Percentiles rank a stretch among this genome's conserved stretches.
Evolutionary conservation across 495 filamentous ascomycete species (phyloP).

Genomic region (Hyaloscypha bicolor): DNA sequence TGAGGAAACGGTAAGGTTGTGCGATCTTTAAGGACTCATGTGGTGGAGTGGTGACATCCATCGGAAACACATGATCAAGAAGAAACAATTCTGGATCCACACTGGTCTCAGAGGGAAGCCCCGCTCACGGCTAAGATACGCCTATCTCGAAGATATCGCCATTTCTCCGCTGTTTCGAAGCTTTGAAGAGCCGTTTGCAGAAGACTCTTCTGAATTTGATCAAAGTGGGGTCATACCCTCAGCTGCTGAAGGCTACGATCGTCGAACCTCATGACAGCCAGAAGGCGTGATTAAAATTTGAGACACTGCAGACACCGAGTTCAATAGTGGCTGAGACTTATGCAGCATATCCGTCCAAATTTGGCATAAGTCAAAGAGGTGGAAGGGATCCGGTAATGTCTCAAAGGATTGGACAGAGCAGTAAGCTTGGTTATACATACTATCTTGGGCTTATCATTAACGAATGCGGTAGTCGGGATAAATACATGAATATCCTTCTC

Average conservation of each 20-base stretch:
- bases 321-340: background rate
- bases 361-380: background rate
- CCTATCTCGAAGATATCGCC: background rate
- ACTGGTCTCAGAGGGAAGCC: background rate
- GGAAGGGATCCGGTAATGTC: background rate
- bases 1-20: background rate
- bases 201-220: background rate
- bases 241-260: background rate
- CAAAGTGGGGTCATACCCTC: background rate
- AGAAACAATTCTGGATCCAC: background rate
- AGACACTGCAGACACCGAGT: background rate
- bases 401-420: background rate
- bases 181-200: background rate
- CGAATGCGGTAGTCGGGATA: no score
- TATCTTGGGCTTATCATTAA: background rate
- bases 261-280: background rate
- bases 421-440: background rate
- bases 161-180: background rate
- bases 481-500: no score
- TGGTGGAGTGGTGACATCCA: background rate
- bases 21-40: background rate
- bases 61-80: background rate
- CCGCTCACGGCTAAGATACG: background rate
- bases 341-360: background rate
- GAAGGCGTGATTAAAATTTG: background rate